phyloP scores from a whole-genome alignment of 1,284 basidiomycete species.

The Vanrija pseudolonga region DNA sequence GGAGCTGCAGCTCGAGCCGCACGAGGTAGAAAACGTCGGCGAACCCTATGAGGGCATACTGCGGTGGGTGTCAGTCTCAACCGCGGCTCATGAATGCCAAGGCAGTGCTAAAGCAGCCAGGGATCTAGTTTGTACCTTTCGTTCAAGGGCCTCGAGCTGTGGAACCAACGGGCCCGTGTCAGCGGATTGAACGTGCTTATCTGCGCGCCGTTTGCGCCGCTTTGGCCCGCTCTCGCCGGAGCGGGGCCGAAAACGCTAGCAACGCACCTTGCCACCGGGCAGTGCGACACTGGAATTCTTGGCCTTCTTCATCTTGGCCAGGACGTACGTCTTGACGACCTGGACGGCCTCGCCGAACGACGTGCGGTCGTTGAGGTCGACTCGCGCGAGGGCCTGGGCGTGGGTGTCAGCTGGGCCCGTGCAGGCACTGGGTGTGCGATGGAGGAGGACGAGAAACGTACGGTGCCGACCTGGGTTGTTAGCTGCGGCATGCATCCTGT shows the following conservation, averaged over 20 bases:
- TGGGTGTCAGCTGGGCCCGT: not conserved
- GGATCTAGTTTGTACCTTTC: constrained; percentile 6
- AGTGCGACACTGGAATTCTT: constrained; percentile 18
- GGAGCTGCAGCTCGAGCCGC: constrained; percentile 22
- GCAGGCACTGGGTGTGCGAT: not conserved
- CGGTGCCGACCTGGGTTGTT: constrained; percentile 7
- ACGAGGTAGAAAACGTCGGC: constrained; percentile 32
- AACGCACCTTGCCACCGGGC: constrained; percentile 29
- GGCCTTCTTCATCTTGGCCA: constrained; percentile 26
- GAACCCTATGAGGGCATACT: constrained; percentile 26
- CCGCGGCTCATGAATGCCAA: not conserved
- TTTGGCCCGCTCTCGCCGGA: not conserved
- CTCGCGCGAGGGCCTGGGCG: constrained; percentile 16
- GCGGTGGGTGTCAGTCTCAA: not conserved
- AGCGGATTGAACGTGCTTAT: not conserved
- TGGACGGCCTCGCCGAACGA: constrained; percentile 16
- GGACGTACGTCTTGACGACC: constrained; percentile 26
- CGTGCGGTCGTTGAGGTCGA: constrained; percentile 17
- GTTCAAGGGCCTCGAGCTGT: constrained; percentile 22
- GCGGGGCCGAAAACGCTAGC: not conserved
- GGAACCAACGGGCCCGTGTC: not conserved
- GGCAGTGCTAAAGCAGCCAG: not conserved
- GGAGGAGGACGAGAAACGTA: not conserved
- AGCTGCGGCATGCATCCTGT: not conserved
- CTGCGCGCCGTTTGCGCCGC: not conserved